A percentile compares a stretch with the other conserved stretches of the same genome.
These are phyloP conservation scores for Colletotrichum sp. DNA, from an alignment of 2,329 filamentous ascomycete genomes.

Conservation along the genomic window DNA sequence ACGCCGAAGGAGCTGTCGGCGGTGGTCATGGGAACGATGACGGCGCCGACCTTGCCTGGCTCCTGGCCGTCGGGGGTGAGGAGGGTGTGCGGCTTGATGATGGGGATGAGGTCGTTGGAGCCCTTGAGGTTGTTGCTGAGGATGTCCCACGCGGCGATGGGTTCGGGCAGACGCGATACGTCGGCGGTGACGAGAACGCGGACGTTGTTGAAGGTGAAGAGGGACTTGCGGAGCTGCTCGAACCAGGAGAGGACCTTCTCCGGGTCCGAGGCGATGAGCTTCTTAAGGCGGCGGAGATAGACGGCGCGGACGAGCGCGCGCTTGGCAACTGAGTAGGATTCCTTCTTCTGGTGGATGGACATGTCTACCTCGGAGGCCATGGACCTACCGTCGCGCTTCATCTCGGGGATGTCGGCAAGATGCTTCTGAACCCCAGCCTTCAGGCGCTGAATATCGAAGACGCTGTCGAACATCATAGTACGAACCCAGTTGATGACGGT, in stretches of 20 bases:
- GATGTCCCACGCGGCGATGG: constrained; percentile 79
- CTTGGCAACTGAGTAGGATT: constrained; percentile 78
- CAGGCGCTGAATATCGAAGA: constrained; percentile 78
- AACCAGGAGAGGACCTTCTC: constrained; percentile 78
- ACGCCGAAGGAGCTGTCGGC: constrained; percentile 92
- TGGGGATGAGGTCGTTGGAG: constrained; percentile 62
- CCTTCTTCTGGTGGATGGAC: constrained; percentile 80
- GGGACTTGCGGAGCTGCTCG: constrained; percentile 73
- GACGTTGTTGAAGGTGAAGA: constrained; percentile 87
- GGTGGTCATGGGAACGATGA: constrained; percentile 87
- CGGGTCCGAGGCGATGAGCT: constrained; percentile 78
- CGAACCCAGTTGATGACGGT: constrained; percentile 84
- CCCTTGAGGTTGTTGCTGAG: constrained; percentile 56
- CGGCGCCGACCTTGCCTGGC: constrained; percentile 75
- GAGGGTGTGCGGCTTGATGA: constrained; percentile 73
- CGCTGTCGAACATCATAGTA: constrained; percentile 84
- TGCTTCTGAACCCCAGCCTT: constrained; percentile 77
- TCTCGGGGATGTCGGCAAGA: constrained; percentile 88
- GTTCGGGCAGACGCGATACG: constrained; percentile 73
- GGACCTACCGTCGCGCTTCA: constrained; percentile 82
- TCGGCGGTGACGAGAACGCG: constrained; percentile 86
- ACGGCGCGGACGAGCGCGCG: constrained; percentile 85
- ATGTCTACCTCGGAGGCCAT: constrained; percentile 72
- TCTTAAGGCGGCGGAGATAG: constrained; percentile 85
- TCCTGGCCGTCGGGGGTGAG: constrained; percentile 77